Conservation (phyloP, 2,329 filamentous ascomycete species). For the Metarhizium brunneum region DNA sequence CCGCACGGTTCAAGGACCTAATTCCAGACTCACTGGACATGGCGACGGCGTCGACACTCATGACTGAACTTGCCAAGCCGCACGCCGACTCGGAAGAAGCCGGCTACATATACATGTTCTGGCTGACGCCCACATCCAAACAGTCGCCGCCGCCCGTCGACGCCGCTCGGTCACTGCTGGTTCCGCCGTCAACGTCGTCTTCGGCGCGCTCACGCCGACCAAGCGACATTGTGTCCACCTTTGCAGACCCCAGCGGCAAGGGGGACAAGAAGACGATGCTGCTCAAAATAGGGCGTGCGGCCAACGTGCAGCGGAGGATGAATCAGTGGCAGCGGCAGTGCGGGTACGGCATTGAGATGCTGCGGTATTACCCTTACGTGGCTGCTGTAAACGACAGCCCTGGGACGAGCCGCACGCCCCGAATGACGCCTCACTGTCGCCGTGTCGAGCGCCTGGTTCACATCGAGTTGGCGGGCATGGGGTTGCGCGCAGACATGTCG, state of each 20-base stretch:
- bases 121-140: constrained; percentile 63
- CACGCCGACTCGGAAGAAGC: constrained; percentile 58
- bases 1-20: constrained; percentile 31
- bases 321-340: constrained; percentile 94
- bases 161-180: constrained; percentile 49
- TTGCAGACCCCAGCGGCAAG: constrained; percentile 25
- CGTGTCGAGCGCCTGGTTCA: constrained; percentile 87
- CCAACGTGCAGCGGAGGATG: constrained; percentile 83
- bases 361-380: constrained; percentile 86
- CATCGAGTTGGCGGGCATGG: constrained; percentile 65
- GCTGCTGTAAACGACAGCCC: constrained; percentile 27
- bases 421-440: constrained; percentile 77
- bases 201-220: constrained; percentile 32
- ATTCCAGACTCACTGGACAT: constrained; percentile 62
- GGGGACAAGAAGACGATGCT: constrained; percentile 49
- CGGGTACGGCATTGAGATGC: constrained; percentile 75
- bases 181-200: constrained; percentile 32
- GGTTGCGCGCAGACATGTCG: constrained; percentile 40
- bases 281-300: constrained; percentile 57
- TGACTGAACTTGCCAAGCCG: constrained; percentile 69
- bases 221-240: constrained; percentile 46
- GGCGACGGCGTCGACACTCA: constrained; percentile 58
- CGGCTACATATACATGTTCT: constrained; percentile 99
- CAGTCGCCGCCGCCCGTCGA: constrained; percentile 46
- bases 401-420: constrained; percentile 28